Evolutionary conservation across 2,329 filamentous ascomycete genomes (phyloP), one percentile per base, ranked within the genome.

Genomic region (Fusarium sp.): DNA sequence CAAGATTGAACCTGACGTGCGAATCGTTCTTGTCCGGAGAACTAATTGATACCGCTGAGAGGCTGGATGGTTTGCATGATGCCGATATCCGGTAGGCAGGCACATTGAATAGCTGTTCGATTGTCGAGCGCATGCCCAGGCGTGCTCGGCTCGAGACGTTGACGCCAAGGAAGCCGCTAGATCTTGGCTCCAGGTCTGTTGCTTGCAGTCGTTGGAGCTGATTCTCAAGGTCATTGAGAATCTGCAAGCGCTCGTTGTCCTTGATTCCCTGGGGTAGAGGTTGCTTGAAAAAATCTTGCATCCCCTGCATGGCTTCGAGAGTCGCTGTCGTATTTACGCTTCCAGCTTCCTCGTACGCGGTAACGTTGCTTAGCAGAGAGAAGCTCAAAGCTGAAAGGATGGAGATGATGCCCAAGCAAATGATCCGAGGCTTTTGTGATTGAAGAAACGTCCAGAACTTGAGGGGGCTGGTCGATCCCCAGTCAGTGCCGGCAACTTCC

Each of bases 391-490:
- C 61, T 1, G 71, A 69, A 22, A 74, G 58, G 29, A 72, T 20
- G 10, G 71, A 61, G 4, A 74, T 66, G 1, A n/a, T 27, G 2
- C 71, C 71, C 6, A 69, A 52, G 1, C 35, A 74, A 5, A 74
- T 27, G 11, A 72, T 66, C 2, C 71, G 71, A 2, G 71, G 68
- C 18, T 63, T 40, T n/a, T 36, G 68, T 5, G 71, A 74, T 18
- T 64, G 64, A 29, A 54, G 38, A 29, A 74, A 69, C 1, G 64
- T 66, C 68, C 52, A 69, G 38, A 74, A 63, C 25, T 74, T 74
- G 18, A 74, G 40, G 10, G 68, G 71, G 5, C 71, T 74, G 5
- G 74, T 59, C 2, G 71, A 74, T 4, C 71, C 64, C 71, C 68
- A 74, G 18, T 72, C 71, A 5, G 71, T 74, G 11, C 54, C 29